These are phyloP conservation scores for Penicillium angulare DNA, from an alignment of 495 filamentous ascomycete genomes.

Conservation along the genomic window DNA sequence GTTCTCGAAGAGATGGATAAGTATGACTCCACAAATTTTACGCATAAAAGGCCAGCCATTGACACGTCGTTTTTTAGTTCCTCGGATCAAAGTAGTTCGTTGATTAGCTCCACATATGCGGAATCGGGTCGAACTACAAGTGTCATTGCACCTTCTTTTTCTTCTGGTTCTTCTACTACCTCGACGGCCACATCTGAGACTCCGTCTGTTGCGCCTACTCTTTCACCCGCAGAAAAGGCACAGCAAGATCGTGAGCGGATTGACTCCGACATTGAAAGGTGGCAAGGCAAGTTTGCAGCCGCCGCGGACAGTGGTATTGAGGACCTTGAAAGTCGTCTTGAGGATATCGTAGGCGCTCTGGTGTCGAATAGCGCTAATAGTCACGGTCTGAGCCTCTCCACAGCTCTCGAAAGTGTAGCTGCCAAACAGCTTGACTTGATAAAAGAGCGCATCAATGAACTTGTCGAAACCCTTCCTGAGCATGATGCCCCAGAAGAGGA, in stretches of 20 bases:
- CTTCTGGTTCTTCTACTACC: too few species aligned
- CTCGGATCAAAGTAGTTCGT: constrained; percentile 28
- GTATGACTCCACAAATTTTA: constrained; percentile 20
- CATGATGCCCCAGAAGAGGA: constrained; percentile 51
- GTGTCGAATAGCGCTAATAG: constrained; percentile 61
- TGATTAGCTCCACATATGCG: constrained; percentile 19
- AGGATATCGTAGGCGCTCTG: constrained; percentile 74
- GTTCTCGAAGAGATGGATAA: constrained; percentile 56
- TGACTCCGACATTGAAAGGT: constrained; percentile 71
- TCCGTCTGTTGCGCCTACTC: constrained; percentile 23
- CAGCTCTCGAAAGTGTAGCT: constrained; percentile 65
- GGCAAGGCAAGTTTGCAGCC: constrained; percentile 82
- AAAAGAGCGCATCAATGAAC: constrained; percentile 62
- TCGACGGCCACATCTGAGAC: too few species aligned
- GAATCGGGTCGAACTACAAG: constrained; percentile 19
- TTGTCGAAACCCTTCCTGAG: constrained; percentile 56
- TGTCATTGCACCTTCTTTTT: constrained; percentile 22
- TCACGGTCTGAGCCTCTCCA: constrained; percentile 64
- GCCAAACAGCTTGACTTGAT: constrained; percentile 60
- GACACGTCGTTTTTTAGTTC: constrained; percentile 20
- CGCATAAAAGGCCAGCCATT: too few species aligned
- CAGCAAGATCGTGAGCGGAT: constrained; percentile 65
- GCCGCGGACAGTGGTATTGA: constrained; percentile 78
- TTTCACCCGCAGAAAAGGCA: constrained; percentile 41
- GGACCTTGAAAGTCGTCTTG: constrained; percentile 64